Percentiles rank a stretch among this genome's conserved stretches.
Evolutionary conservation across 768 basidiomycete genomes (phyloP).

Genomic region (Ramaria rubella): DNA sequence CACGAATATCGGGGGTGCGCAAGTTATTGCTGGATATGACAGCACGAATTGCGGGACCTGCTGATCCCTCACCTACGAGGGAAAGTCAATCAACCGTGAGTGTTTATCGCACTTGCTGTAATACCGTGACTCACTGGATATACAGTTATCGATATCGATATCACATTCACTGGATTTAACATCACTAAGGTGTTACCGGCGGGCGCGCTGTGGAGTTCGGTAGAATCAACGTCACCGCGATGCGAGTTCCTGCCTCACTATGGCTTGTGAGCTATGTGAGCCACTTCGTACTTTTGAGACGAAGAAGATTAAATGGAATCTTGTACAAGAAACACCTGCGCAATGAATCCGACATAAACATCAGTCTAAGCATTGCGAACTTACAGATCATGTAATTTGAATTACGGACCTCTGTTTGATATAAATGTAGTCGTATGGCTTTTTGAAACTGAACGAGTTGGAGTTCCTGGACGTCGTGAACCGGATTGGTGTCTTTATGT

Average conservation of each 20-base stretch:
- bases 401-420: too few relatives aligned
- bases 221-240: slow-evolving; percentile 37
- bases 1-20: slow-evolving; percentile 33
- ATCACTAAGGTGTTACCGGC: slow-evolving; percentile 42
- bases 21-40: slow-evolving; percentile 21
- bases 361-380: too few relatives aligned
- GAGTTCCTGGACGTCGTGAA: too few relatives aligned
- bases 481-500: too few relatives aligned
- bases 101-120: neutral
- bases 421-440: too few relatives aligned
- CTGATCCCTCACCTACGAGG: slow-evolving; percentile 24
- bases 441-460: too few relatives aligned
- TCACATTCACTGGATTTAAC: slow-evolving; percentile 31
- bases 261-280: neutral
- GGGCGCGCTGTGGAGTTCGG: slow-evolving; percentile 42
- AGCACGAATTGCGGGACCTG: slow-evolving; percentile 25
- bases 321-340: too few relatives aligned
- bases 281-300: too few relatives aligned
- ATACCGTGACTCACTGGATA: neutral
- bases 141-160: slow-evolving; percentile 22
- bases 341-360: too few relatives aligned
- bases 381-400: too few relatives aligned
- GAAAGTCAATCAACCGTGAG: slow-evolving; percentile 12
- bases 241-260: slow-evolving; percentile 39
- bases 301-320: too few relatives aligned